These are phyloP conservation scores for Podospora bellae-mahoneyi DNA, from an alignment of 495 filamentous ascomycete species.

Conservation along the genomic window DNA sequence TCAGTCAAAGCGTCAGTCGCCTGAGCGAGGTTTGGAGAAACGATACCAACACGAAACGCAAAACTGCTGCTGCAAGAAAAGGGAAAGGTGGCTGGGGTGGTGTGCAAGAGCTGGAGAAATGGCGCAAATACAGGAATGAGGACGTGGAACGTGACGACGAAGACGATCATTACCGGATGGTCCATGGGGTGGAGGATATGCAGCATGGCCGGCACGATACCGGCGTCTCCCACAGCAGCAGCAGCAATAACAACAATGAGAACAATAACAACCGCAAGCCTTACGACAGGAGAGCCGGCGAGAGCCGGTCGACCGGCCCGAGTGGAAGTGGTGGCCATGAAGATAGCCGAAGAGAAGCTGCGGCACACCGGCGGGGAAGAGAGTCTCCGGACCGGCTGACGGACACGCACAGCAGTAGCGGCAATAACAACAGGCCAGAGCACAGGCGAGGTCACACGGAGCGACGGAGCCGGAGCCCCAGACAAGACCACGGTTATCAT, in stretches of 20 bases:
- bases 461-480: slow-evolving; percentile 40
- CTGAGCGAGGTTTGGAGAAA: slow-evolving; percentile 87
- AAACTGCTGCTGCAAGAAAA: slow-evolving; percentile 42
- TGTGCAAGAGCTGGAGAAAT: slow-evolving; percentile 79
- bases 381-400: slow-evolving; percentile 18
- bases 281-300: not conserved
- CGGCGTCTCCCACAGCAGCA: not conserved
- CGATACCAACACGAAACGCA: slow-evolving; percentile 80
- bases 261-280: slow-evolving; percentile 13
- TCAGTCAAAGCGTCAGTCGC: slow-evolving; percentile 92
- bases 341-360: slow-evolving; percentile 14
- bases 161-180: slow-evolving; percentile 66
- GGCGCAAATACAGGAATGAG: slow-evolving; percentile 79
- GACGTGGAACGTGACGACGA: slow-evolving; percentile 44
- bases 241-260: not conserved
- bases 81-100: slow-evolving; percentile 91
- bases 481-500: slow-evolving; percentile 23
- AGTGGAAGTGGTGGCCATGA: slow-evolving; percentile 1
- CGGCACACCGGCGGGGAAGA: slow-evolving; percentile 11
- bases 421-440: slow-evolving; percentile 8
- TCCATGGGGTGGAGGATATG: slow-evolving; percentile 74
- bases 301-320: slow-evolving; percentile 11
- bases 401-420: slow-evolving; percentile 15
- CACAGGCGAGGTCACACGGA: slow-evolving; percentile 19
- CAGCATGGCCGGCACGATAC: slow-evolving; percentile 41